Evolutionary conservation across 1,284 basidiomycete genomes (phyloP).

Genomic region (Vanrija sp.): DNA sequence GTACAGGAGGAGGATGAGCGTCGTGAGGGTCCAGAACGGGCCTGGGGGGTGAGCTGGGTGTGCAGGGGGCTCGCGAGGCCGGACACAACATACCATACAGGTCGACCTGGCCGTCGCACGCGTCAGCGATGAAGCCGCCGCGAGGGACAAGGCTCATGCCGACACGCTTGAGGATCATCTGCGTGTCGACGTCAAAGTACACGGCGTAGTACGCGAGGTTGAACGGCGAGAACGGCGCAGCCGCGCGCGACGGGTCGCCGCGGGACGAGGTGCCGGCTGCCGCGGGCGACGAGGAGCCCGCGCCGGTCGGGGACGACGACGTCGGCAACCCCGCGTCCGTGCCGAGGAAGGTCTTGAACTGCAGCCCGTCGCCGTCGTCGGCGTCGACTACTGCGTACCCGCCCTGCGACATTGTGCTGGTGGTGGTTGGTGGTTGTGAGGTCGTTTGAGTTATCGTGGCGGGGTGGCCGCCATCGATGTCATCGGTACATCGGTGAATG

Average conservation of each 20-base stretch:
- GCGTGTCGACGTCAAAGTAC: slow-evolving; percentile 53
- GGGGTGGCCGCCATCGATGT: too few relatives aligned
- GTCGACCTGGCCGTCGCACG: slow-evolving; percentile 52
- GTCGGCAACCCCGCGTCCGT: slow-evolving; percentile 12
- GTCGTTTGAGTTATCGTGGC: too few relatives aligned
- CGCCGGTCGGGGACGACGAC: not conserved
- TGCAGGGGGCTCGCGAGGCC: too few relatives aligned
- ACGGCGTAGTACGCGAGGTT: slow-evolving; percentile 50
- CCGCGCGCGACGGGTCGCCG: slow-evolving; percentile 1
- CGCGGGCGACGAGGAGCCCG: not conserved
- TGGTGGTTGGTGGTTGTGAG: not conserved
- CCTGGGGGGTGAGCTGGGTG: slow-evolving; percentile 50
- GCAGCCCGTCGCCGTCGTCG: slow-evolving; percentile 45
- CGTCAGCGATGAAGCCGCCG: slow-evolving; percentile 50
- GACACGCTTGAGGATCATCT: slow-evolving; percentile 48
- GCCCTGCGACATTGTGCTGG: slow-evolving; percentile 21
- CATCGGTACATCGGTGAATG: too few relatives aligned
- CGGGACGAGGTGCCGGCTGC: not conserved
- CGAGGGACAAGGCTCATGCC: slow-evolving; percentile 50
- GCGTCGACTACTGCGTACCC: slow-evolving; percentile 49
- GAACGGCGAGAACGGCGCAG: slow-evolving; percentile 46
- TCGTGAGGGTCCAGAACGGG: slow-evolving; percentile 93
- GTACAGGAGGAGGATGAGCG: slow-evolving; percentile 84
- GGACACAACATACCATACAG: slow-evolving; percentile 47
- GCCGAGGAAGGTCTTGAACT: slow-evolving; percentile 45